phyloP scores from a whole-genome alignment of 495 filamentous ascomycete genomes.

The Hyphodiscus hymeniophilus region DNA sequence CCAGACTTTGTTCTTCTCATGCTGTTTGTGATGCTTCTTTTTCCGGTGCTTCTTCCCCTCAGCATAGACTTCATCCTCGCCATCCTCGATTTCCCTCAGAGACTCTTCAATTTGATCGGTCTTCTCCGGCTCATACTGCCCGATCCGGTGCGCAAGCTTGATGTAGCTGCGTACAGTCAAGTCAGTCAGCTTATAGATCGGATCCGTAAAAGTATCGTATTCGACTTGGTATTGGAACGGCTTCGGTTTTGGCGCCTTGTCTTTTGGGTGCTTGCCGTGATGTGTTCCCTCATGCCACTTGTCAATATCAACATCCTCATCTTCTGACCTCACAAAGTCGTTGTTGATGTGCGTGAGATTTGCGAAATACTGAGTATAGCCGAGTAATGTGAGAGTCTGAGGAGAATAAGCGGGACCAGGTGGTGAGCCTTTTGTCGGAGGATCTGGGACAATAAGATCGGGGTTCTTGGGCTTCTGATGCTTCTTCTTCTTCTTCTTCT shows the following conservation, averaged over 20 bases:
- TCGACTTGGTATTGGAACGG: conserved; percentile 73
- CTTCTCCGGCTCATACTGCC: conserved; percentile 36
- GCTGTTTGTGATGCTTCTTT: conserved; percentile 19
- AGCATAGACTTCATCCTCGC: conserved; percentile 2
- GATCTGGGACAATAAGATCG: conserved; percentile 55
- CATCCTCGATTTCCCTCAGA: conserved; percentile 9
- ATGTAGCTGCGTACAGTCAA: conserved; percentile 79
- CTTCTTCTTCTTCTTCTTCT: conserved; percentile 43
- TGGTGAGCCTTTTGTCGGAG: conserved; percentile 61
- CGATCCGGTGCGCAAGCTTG: conserved; percentile 70
- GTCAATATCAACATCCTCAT: conserved; percentile 24
- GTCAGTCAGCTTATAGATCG: conserved; percentile 67
- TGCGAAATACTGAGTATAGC: conserved; percentile 86
- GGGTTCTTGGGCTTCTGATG: conserved; percentile 51
- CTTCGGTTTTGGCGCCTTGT: conserved; percentile 43
- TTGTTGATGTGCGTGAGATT: conserved; percentile 87
- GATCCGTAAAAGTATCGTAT: conserved; percentile 73
- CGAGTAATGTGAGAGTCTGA: conserved; percentile 65
- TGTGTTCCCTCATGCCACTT: conserved; percentile 48
- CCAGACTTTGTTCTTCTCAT: conserved; percentile 24
- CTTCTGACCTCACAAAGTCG: conserved; percentile 23
- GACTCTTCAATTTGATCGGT: conserved; percentile 20
- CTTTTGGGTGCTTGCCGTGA: conserved; percentile 42
- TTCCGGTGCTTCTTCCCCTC: conserved; percentile 18
- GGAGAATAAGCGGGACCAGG: conserved; percentile 90